phyloP scores from a whole-genome alignment of 805 yeast genomes.

The Cephaloascus fragrans region DNA sequence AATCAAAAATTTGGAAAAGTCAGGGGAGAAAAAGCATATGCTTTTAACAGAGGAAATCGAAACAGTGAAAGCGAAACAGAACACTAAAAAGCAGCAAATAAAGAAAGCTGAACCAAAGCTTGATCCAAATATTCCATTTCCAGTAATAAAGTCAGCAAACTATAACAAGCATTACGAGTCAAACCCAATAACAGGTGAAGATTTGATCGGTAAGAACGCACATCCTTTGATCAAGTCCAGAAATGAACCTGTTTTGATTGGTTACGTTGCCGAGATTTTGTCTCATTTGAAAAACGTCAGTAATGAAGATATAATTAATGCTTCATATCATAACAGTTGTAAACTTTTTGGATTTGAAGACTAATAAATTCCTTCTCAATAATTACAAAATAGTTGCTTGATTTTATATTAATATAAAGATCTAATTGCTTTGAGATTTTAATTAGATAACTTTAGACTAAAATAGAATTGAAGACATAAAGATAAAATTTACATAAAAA shows the following conservation, averaged over 20 bases:
- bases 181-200: constrained; percentile 3
- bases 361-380: too few relatives aligned
- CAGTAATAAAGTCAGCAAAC: constrained; percentile 57
- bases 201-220: constrained; percentile 14
- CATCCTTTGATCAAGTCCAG: constrained; percentile 64
- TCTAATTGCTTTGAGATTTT: too few relatives aligned
- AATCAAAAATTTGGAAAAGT: constrained; percentile 2
- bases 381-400: not conserved
- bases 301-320: constrained; percentile 32
- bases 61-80: constrained; percentile 2
- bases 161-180: constrained; percentile 17
- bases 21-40: not conserved
- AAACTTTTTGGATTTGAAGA: constrained; percentile 27
- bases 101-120: constrained; percentile 17
- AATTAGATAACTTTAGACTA: too few relatives aligned
- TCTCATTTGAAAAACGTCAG: constrained; percentile 32
- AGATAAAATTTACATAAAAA: too few relatives aligned
- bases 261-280: constrained; percentile 66
- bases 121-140: constrained; percentile 50
- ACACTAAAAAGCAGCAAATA: constrained; percentile 1
- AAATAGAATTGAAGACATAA: too few relatives aligned
- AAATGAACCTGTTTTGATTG: constrained; percentile 87
- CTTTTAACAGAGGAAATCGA: constrained; percentile 4
- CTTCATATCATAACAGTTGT: constrained; percentile 43
- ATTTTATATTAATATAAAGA: too few relatives aligned